A percentile compares a stretch with the other conserved stretches of the same genome.
These are phyloP conservation scores for Nitzschia palea DNA, from an alignment of 108 stramenopile species.

Conservation along the genomic window DNA sequence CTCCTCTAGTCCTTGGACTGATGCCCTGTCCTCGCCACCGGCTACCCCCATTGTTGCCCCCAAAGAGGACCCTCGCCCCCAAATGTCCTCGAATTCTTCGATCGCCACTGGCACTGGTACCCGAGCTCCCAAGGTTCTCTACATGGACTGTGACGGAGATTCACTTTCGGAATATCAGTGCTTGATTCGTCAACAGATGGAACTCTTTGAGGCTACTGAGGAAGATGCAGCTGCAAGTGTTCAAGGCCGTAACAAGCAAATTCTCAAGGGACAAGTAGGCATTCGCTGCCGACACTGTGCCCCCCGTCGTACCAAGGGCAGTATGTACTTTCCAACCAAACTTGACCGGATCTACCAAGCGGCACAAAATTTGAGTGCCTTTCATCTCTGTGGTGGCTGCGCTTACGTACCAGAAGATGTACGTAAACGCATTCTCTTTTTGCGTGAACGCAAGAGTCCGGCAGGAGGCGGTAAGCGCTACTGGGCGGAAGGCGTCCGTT, in stretches of 20 bases:
- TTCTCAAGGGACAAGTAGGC: slow-evolving; percentile 57
- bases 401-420: slow-evolving; percentile 34
- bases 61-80: not conserved
- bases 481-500: slow-evolving; percentile 62
- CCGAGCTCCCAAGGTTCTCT: slow-evolving; percentile 10
- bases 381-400: slow-evolving; percentile 38
- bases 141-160: slow-evolving; percentile 54
- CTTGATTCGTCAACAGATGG: slow-evolving; percentile 60
- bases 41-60: not conserved
- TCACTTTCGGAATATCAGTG: slow-evolving; percentile 59
- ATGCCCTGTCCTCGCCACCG: not conserved
- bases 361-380: slow-evolving; percentile 41
- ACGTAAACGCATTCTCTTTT: slow-evolving; percentile 25
- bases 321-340: slow-evolving; percentile 31
- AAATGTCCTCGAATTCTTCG: not conserved
- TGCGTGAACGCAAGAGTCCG: slow-evolving; percentile 45
- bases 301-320: slow-evolving; percentile 21
- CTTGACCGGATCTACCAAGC: slow-evolving; percentile 54
- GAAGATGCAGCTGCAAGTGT: slow-evolving; percentile 47
- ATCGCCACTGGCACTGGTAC: not conserved
- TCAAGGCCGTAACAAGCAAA: slow-evolving; percentile 56
- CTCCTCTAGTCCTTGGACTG: not conserved
- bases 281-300: slow-evolving; percentile 61
- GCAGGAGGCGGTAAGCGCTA: slow-evolving; percentile 80
- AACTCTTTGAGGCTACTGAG: slow-evolving; percentile 51